Conservation (phyloP, 257 asterid species). For the Penstemon davidsonii region DNA sequence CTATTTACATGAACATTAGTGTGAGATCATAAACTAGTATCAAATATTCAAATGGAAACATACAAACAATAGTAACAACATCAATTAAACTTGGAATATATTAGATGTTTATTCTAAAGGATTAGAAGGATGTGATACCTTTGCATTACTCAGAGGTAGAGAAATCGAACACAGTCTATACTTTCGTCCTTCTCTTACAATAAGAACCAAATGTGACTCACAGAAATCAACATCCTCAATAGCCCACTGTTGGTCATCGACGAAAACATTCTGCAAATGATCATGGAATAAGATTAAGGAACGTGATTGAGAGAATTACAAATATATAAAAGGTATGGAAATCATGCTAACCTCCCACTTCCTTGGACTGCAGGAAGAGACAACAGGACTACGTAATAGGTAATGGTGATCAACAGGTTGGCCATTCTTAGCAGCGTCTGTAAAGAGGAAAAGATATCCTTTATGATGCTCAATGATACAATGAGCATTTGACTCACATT, state of each 20-base stretch:
- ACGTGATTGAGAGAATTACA: conserved; percentile 12
- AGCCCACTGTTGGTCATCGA: conserved; percentile 49
- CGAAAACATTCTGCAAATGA: conserved; percentile 64
- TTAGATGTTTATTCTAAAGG: conserved; percentile 18
- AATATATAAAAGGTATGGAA: conserved; percentile 1
- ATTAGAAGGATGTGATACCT: conserved; percentile 49
- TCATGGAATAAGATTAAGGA: conserved; percentile 20
- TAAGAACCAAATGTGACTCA: conserved; percentile 66
- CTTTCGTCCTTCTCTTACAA: conserved; percentile 48
- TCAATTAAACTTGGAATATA: conserved; percentile 19
- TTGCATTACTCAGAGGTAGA: conserved; percentile 60
- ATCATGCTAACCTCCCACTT: conserved; percentile 79
- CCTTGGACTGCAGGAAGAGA: conserved; percentile 40
- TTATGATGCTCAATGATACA: conserved; percentile 93
- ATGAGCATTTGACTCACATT: conserved; percentile 67
- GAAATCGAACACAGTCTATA: conserved; percentile 65
- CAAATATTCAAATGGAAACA: conserved; percentile 3
- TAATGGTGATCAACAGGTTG: conserved; percentile 72
- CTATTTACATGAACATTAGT: conserved; percentile 11
- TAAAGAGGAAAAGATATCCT: conserved; percentile 87
- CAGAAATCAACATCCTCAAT: conserved; percentile 88
- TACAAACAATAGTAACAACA: conserved; percentile 11
- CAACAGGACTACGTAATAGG: conserved; percentile 61
- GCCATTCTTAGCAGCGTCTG: conserved; percentile 67
- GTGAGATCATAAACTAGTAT: not conserved